Evolutionary conservation across 1,284 basidiomycete species (phyloP).

Genomic region (Sanghuangporus weigelae): DNA sequence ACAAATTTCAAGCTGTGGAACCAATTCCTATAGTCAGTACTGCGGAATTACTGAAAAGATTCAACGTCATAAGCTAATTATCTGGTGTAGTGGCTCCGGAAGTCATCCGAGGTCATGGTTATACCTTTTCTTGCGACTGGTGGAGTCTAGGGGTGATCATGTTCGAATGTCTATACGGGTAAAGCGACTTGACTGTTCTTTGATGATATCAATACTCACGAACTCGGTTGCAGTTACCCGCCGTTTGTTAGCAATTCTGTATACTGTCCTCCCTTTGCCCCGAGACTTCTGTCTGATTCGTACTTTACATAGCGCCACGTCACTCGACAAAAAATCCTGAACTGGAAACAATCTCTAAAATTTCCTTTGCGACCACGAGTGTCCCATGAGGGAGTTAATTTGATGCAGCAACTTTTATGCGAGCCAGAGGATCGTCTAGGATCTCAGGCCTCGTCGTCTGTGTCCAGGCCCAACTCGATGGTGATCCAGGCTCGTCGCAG

Average conservation of each 20-base stretch:
- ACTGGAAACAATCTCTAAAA: slow-evolving; percentile 84
- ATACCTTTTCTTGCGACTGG: slow-evolving; percentile 95
- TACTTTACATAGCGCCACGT: slow-evolving; percentile 62
- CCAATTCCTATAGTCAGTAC: slow-evolving; percentile 84
- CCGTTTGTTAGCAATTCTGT: slow-evolving; percentile 92
- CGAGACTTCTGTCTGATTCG: not conserved
- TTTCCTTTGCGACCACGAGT: slow-evolving; percentile 84
- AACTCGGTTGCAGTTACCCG: slow-evolving; percentile 63
- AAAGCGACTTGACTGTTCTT: slow-evolving; percentile 28
- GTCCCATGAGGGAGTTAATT: slow-evolving; percentile 79
- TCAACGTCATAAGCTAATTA: slow-evolving; percentile 8
- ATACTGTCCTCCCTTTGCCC: slow-evolving; percentile 25
- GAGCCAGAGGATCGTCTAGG: slow-evolving; percentile 93
- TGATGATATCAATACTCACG: slow-evolving; percentile 20
- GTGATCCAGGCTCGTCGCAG: slow-evolving; percentile 70
- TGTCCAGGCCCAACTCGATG: slow-evolving; percentile 71
- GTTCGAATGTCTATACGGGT: slow-evolving; percentile 88
- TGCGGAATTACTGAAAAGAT: not conserved
- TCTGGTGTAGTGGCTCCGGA: slow-evolving; percentile 79
- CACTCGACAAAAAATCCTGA: slow-evolving; percentile 88
- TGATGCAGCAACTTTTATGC: slow-evolving; percentile 87
- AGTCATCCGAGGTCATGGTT: slow-evolving; percentile 89
- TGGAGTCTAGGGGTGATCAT: slow-evolving; percentile 96
- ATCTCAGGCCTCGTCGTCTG: slow-evolving; percentile 60
- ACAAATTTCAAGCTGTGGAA: slow-evolving; percentile 58